These are phyloP conservation scores for Coniosporium apollinis DNA, from an alignment of 495 filamentous ascomycete genomes.

Conservation along the genomic window DNA sequence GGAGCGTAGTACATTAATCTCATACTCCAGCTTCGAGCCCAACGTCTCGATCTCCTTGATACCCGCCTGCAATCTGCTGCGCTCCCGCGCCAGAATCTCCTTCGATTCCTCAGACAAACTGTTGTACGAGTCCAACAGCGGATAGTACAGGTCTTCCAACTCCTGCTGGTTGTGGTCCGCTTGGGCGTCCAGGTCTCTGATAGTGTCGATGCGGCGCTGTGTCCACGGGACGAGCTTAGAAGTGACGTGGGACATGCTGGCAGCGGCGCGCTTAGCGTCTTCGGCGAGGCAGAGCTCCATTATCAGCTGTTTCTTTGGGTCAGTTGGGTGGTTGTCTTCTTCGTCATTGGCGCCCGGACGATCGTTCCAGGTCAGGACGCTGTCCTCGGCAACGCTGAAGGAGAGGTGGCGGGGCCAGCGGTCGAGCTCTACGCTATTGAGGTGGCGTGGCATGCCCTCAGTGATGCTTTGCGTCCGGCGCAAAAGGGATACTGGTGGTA, in stretches of 20 bases:
- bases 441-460: constrained; percentile 18
- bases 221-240: constrained; percentile 46
- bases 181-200: constrained; percentile 46
- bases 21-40: constrained; percentile 84
- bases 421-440: constrained; percentile 31
- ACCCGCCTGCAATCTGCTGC: constrained; percentile 47
- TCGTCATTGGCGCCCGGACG: constrained; percentile 22
- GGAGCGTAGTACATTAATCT: constrained; percentile 61
- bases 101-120: constrained; percentile 45
- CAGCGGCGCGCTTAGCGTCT: constrained; percentile 42
- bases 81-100: constrained; percentile 51
- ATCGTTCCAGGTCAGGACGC: constrained; percentile 55
- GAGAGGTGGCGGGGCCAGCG: constrained; percentile 70
- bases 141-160: constrained; percentile 49
- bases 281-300: constrained; percentile 35
- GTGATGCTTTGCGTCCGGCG: constrained; percentile 31
- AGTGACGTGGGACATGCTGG: constrained; percentile 31
- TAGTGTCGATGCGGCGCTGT: constrained; percentile 38
- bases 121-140: constrained; percentile 47
- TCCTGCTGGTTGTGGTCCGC: constrained; percentile 44
- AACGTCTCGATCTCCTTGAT: constrained; percentile 71
- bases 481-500: constrained; percentile 13
- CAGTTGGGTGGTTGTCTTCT: constrained; percentile 7
- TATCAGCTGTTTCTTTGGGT: constrained; percentile 8
- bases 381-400: constrained; percentile 80